Percentiles rank a stretch among this genome's conserved stretches.
Conservation (phyloP, 805 yeast genomes). For the Ogataea allantospora region DNA sequence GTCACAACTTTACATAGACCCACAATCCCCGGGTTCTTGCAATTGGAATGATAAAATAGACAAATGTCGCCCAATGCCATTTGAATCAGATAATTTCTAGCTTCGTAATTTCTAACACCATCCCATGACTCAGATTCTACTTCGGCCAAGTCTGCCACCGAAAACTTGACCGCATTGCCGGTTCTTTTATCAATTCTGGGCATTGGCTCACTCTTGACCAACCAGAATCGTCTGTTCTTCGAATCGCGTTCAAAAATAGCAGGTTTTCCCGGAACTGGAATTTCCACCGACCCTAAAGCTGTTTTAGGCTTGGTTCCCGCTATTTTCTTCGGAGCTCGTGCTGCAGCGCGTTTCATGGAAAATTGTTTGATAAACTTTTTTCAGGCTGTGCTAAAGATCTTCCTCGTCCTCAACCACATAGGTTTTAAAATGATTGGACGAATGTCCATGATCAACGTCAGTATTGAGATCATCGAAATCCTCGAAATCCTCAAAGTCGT, state of each 20-base stretch:
- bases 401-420: conserved; percentile 22
- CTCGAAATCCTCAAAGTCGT: conserved; percentile 20
- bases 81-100: conserved; percentile 46
- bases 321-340: conserved; percentile 3
- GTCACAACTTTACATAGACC: conserved; percentile 42
- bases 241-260: conserved; percentile 32
- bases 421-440: conserved; percentile 22
- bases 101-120: conserved; percentile 60
- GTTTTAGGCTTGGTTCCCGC: background rate
- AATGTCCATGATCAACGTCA: conserved; percentile 19
- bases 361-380: conserved; percentile 1
- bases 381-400: conserved; percentile 12
- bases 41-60: conserved; percentile 56
- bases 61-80: conserved; percentile 49
- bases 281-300: no score
- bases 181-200: conserved; percentile 45
- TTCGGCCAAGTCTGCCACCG: conserved; percentile 41
- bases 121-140: conserved; percentile 51
- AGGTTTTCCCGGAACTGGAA: conserved; percentile 35
- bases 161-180: conserved; percentile 48
- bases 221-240: conserved; percentile 43
- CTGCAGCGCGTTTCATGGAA: conserved; percentile 11
- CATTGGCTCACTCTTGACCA: conserved; percentile 55
- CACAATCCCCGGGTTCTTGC: conserved; percentile 53
- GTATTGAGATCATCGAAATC: conserved; percentile 27